A percentile compares a stretch with the other conserved stretches of the same genome.
Conservation (phyloP, 2,329 filamentous ascomycete genomes). For the Cercospora zeina region DNA sequence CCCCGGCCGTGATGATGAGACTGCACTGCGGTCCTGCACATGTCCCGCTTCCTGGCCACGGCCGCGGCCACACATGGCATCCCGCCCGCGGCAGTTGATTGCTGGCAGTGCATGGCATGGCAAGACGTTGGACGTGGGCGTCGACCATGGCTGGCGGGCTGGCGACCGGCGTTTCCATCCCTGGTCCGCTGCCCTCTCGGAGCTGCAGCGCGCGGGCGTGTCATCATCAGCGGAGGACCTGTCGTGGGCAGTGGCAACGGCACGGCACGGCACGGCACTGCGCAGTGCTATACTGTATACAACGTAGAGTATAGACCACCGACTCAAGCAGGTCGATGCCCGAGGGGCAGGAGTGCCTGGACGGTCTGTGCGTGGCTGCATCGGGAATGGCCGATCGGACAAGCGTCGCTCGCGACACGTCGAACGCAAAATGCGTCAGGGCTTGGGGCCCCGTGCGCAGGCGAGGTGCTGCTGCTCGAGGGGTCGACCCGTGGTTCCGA, state of each 20-base stretch:
- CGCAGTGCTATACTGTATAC: too few species aligned
- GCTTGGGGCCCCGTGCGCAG: neutral
- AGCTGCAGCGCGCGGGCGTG: too few species aligned
- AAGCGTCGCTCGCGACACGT: neutral
- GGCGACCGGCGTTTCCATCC: neutral
- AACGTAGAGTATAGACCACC: neutral
- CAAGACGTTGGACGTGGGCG: neutral
- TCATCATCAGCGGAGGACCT: neutral
- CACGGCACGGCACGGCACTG: neutral
- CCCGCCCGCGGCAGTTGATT: neutral
- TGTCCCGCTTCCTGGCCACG: too few species aligned
- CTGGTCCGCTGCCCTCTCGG: neutral
- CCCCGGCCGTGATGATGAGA: neutral
- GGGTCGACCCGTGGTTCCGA: neutral
- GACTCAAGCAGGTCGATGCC: neutral
- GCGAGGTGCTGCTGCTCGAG: neutral
- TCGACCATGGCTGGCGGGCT: neutral
- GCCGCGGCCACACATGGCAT: neutral
- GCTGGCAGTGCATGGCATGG: neutral
- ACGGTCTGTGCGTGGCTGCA: slow-evolving; percentile 1
- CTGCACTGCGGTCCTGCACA: neutral
- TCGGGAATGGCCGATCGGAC: neutral
- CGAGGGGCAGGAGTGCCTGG: neutral
- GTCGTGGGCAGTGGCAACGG: neutral
- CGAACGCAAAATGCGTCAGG: neutral